Base-by-base conservation (phyloP, 2,329 filamentous ascomycete genomes). In the Colletotrichum sp. region DNA sequence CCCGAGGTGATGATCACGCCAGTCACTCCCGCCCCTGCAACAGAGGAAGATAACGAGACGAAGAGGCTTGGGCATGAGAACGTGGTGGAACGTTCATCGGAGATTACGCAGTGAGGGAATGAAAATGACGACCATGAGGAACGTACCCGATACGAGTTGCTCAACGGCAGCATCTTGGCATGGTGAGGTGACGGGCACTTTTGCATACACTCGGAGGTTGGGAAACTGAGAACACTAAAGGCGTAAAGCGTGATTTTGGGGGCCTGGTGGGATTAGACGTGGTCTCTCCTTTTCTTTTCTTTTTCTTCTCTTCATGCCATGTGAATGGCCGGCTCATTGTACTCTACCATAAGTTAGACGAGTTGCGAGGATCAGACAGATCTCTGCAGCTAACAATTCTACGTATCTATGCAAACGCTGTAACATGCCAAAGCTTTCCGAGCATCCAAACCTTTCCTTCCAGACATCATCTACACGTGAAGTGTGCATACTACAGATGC, bases 1-100 rank as follows among this genome's bases (percentile, higher is more conserved):
- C 88, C 89, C 0, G 82, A 87, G 52, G 79, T 90, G 1, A 86
- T 85, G 55, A 79, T 91, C n/a, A 90, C 89, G 0, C 88, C 88
- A 0, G 88, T 86, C 18, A 90, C 89, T 1, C 88, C 89, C 4
- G 83, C 82, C 1, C 80, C 83, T 0, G 74, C 77, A 1, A 83
- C 85, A 5, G 83, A 81, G 2, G 79, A 78, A 13, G 81, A 83
- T 8, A 77, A 83, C 5, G 85, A 87, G 62, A 82, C 83, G 6
- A 90, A 90, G 81, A 85, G 85, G 71, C 82, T 89, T 7, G 87
- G 86, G 8, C 82, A 83, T 65, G 80, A 86, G 8, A 82, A 80
- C n/a, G 78, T 84, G 15, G 79, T 83, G 18, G 85, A 87, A 76
- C 80, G 80, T 56, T 77, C 81, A 28, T 80, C 80, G 6, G 80